Conservation (phyloP, 305 asterid species). For the Solanum chacoense region DNA sequence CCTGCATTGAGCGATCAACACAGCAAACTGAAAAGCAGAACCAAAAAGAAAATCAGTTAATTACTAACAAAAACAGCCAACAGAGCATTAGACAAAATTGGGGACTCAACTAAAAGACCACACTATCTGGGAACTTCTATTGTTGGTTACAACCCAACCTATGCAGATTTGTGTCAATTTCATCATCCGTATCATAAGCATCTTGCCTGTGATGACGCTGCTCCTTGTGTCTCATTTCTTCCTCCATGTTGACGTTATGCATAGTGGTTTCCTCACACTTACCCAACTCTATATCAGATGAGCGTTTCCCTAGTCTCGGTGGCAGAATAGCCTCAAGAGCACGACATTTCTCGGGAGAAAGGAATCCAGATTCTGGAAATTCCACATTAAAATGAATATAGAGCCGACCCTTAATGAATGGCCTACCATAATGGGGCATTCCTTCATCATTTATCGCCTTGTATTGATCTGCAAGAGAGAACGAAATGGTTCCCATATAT, state of each 20-base stretch:
- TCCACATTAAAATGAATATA: constrained; percentile 51
- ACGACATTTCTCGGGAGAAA: constrained; percentile 18
- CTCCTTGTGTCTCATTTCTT: constrained; percentile 41
- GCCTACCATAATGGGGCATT: constrained; percentile 53
- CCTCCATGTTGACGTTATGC: constrained; percentile 35
- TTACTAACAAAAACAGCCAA: not conserved
- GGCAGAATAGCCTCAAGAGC: constrained; percentile 20
- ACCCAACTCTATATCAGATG: constrained; percentile 16
- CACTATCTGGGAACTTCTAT: not conserved
- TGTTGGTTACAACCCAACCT: constrained; percentile 23
- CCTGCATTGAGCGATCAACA: not conserved
- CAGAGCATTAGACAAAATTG: not conserved
- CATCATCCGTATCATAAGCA: constrained; percentile 30
- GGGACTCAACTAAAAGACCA: not conserved
- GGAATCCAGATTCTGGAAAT: constrained; percentile 34
- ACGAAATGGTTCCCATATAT: not conserved
- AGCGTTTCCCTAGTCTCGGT: not conserved
- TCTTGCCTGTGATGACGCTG: constrained; percentile 25
- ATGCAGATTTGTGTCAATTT: constrained; percentile 20
- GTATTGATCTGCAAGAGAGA: constrained; percentile 26
- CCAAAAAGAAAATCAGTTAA: not conserved
- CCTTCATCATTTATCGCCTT: constrained; percentile 65
- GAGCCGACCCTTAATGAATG: constrained; percentile 53
- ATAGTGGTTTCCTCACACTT: constrained; percentile 30
- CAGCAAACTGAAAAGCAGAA: not conserved